Evolutionary conservation across 2,329 filamentous ascomycete species (phyloP), one percentile per base, ranked within the genome.

Genomic region (Aspergillus spinulosporus): DNA sequence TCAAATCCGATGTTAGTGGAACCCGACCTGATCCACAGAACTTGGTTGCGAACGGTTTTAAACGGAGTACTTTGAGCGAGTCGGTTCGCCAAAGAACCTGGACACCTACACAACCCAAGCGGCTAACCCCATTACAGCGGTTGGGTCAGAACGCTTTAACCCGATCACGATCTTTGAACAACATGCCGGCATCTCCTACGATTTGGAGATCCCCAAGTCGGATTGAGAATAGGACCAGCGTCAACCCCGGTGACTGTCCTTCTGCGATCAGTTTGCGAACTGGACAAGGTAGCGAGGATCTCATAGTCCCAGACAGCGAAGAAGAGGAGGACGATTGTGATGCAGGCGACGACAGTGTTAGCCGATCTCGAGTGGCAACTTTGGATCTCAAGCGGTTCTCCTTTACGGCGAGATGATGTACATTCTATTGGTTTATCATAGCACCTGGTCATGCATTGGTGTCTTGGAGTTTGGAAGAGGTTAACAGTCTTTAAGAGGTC

Each of bases 271-370:
- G 21, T 14, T 2, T 58, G 21, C 47, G 49, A 66, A 36, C 54
- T 52, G 39, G 43, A 43, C 68, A 71, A 45, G 81, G 81, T 2
- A 83, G 81, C 57, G 81, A 83, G 62, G 81, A 83, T 61, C 63
- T 77, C 37, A 76, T 83, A 15, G 66, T 82, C 39, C 79, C 78
- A 15, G 74, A 79, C 55, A 82, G 78, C 49, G 80, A 82, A 42
- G 78, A 77, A 21, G 21, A 21, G 3, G 71, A 73, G 12, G 68
- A 72, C 11, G 68, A 68, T 5, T 28, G 39, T n/a, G 58, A 57
- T 2, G 61, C 57, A 26, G 54, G 49, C 9, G 29, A 44, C 4
- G 53, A 44, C 40, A 9, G 8, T 6, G 5, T 42, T 26, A 57
- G 56, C 11, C 52, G 31, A 43, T 55, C 49, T 9, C 44, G 36